phyloP scores from a whole-genome alignment of 2,329 filamentous ascomycete genomes.

The Fusarium foetens region DNA sequence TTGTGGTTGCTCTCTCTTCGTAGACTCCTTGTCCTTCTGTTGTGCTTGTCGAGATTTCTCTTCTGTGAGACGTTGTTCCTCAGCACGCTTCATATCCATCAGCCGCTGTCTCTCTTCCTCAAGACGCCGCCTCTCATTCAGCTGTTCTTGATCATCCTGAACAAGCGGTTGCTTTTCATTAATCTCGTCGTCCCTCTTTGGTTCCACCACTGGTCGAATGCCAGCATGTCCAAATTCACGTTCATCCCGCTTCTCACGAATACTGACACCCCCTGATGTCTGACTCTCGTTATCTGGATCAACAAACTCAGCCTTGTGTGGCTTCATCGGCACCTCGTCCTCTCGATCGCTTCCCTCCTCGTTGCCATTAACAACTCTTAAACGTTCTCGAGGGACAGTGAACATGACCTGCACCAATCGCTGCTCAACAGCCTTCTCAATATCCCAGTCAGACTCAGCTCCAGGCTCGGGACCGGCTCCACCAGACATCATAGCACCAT shows the following conservation, averaged over 20 bases:
- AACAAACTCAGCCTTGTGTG: conserved; percentile 54
- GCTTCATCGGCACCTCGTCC: conserved; percentile 43
- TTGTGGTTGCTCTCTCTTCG: conserved; percentile 8
- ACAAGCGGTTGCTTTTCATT: conserved; percentile 24
- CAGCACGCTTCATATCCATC: not conserved
- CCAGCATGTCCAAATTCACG: not conserved
- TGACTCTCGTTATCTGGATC: conserved; percentile 51
- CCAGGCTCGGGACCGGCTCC: conserved; percentile 47
- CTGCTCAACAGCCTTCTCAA: conserved; percentile 77
- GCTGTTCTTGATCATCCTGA: conserved; percentile 6
- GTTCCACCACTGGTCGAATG: conserved; percentile 3
- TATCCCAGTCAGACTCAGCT: conserved; percentile 77
- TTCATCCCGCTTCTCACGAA: conserved; percentile 23
- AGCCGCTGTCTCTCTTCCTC: conserved; percentile 5
- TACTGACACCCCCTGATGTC: conserved; percentile 12
- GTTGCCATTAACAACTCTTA: conserved; percentile 90
- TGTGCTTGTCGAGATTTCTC: not conserved
- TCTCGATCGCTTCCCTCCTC: conserved; percentile 48
- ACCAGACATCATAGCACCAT: conserved; percentile 44
- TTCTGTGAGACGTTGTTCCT: conserved; percentile 7
- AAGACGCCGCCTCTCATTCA: not conserved
- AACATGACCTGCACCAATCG: conserved; percentile 87
- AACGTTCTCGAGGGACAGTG: conserved; percentile 85
- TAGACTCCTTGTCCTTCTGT: not conserved
- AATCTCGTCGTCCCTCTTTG: conserved; percentile 8